Percentiles rank a stretch among this genome's conserved stretches.
Evolutionary conservation across 2,329 filamentous ascomycete species (phyloP).

Genomic region (Aureobasidium sp.): DNA sequence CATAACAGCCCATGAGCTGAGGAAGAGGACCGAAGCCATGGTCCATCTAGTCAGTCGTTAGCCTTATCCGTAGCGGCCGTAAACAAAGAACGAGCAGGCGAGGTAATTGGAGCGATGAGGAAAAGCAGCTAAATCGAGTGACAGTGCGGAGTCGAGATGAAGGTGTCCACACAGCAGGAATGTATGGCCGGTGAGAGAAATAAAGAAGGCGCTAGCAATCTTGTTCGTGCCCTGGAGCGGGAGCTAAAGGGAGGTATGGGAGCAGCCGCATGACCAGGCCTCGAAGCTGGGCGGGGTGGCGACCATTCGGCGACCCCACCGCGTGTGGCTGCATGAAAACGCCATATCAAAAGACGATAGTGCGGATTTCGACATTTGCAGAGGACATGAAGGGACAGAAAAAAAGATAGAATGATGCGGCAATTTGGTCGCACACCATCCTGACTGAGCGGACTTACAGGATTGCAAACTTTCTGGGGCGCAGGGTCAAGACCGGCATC

Average conservation of each 20-base stretch:
- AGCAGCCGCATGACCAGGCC: constrained; percentile 21
- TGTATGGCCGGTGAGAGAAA: constrained; percentile 14
- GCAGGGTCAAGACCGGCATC: constrained; percentile 73
- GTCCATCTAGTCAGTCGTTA: constrained; percentile 68
- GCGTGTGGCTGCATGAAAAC: constrained; percentile 10
- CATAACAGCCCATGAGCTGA: constrained; percentile 86
- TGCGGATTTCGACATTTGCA: not conserved
- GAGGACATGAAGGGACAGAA: not conserved
- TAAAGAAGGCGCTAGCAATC: constrained; percentile 15
- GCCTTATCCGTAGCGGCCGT: constrained; percentile 21
- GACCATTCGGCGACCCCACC: constrained; percentile 12
- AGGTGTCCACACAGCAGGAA: constrained; percentile 11
- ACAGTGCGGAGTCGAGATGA: constrained; percentile 9
- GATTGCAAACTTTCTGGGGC: constrained; percentile 90
- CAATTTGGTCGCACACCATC: constrained; percentile 10
- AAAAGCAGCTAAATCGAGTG: constrained; percentile 16
- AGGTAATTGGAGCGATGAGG: constrained; percentile 6
- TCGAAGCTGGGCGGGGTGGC: constrained; percentile 13
- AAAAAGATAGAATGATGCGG: constrained; percentile 4
- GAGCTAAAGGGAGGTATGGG: constrained; percentile 20
- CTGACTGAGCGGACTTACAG: constrained; percentile 64
- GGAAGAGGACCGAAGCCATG: constrained; percentile 81
- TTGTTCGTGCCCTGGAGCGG: constrained; percentile 16
- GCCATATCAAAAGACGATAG: constrained; percentile 8
- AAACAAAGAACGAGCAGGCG: constrained; percentile 17